These are phyloP conservation scores for Podospora appendiculata DNA, from an alignment of 495 filamentous ascomycete species.

Conservation along the genomic window DNA sequence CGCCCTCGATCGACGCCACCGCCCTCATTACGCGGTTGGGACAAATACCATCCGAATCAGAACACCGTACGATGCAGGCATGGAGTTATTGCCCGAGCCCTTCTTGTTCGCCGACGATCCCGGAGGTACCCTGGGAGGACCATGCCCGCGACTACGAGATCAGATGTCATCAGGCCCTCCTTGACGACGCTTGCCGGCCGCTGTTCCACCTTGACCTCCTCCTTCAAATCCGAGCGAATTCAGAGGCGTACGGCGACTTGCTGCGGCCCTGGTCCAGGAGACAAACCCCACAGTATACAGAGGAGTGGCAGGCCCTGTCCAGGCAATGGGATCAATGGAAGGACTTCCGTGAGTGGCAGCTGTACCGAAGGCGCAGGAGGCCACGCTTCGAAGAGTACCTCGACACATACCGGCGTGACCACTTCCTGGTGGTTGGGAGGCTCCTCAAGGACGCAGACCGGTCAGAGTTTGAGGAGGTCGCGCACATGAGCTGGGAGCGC, in stretches of 20 bases:
- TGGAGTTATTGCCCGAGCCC: not conserved
- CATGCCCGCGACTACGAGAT: not conserved
- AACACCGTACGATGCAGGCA: not conserved
- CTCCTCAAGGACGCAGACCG: not conserved
- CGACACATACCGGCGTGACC: not conserved
- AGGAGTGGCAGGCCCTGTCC: not conserved
- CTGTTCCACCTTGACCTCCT: not conserved
- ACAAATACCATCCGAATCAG: not conserved
- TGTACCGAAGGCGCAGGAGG: not conserved
- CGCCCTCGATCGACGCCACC: not conserved
- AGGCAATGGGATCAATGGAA: not conserved
- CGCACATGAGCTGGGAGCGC: not conserved
- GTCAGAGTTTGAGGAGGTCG: not conserved
- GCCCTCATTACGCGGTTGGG: not conserved
- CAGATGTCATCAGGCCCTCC: not conserved
- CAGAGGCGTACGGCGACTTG: slow-evolving; percentile 1
- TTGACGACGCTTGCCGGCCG: not conserved
- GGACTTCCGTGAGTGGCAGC: slow-evolving; percentile 1
- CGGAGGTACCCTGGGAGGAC: not conserved
- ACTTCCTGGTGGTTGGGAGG: not conserved
- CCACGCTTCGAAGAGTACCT: not conserved
- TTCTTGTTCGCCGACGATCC: not conserved
- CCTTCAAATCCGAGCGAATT: not conserved
- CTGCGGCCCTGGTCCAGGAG: not conserved
- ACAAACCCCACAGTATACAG: no score